Percentiles rank a stretch among this genome's conserved stretches.
Evolutionary conservation across 2,329 filamentous ascomycete genomes (phyloP).

Genomic region (Diaporthe citrichinensis): DNA sequence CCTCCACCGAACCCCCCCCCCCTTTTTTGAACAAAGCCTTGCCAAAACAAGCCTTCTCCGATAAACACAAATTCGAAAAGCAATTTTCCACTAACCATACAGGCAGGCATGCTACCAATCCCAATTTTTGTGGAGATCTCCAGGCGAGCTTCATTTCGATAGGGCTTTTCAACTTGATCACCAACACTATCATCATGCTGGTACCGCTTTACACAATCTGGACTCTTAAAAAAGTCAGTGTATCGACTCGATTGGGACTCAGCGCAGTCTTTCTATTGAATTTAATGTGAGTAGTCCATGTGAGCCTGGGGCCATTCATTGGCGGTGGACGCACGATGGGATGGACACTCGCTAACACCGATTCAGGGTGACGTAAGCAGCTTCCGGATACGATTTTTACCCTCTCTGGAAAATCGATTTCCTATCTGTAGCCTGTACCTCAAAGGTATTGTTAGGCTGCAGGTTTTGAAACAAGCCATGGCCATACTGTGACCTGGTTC

Average conservation of each 20-base stretch:
- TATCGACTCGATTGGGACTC: constrained; percentile 37
- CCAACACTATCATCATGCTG: constrained; percentile 55
- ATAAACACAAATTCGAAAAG: background rate
- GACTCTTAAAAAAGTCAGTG: constrained; percentile 50
- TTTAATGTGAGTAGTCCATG: constrained; percentile 14
- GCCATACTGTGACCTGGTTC: too few relatives aligned
- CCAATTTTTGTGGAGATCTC: constrained; percentile 49
- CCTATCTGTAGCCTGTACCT: too few relatives aligned
- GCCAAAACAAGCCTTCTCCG: background rate
- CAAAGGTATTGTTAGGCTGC: too few relatives aligned
- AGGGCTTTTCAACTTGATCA: constrained; percentile 55
- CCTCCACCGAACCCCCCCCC: too few relatives aligned
- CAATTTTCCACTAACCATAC: background rate
- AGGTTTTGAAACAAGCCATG: too few relatives aligned
- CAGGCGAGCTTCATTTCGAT: constrained; percentile 54
- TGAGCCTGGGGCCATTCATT: background rate
- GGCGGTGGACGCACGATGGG: too few relatives aligned
- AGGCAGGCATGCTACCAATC: constrained; percentile 16
- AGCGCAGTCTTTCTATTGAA: constrained; percentile 34
- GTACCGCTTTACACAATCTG: constrained; percentile 56
- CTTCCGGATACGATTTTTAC: too few relatives aligned
- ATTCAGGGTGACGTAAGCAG: constrained; percentile 29
- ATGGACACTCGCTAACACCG: background rate
- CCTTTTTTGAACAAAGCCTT: too few relatives aligned
- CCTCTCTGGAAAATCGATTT: too few relatives aligned